Evolutionary conservation across 805 yeast genomes (phyloP).

Genomic region (Candida rishiriensis): DNA sequence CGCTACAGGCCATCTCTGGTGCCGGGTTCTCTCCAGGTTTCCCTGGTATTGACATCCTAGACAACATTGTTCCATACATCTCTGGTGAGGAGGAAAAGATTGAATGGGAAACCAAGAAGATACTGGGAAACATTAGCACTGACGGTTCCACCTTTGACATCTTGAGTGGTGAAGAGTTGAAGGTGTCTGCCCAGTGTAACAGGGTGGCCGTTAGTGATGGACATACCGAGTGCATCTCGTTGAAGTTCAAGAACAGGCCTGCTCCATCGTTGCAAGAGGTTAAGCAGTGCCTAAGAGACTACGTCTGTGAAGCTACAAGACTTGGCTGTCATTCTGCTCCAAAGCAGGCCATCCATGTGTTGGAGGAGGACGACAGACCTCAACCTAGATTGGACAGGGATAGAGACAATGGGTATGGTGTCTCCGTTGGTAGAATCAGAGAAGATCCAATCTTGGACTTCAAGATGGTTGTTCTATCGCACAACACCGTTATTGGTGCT

Average conservation of each 20-base stretch:
- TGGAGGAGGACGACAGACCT: slow-evolving; percentile 91
- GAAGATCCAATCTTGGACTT: slow-evolving; percentile 89
- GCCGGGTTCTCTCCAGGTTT: slow-evolving; percentile 99
- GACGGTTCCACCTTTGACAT: slow-evolving; percentile 52
- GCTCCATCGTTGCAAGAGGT: slow-evolving; percentile 83
- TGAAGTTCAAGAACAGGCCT: slow-evolving; percentile 75
- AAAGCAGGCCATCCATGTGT: slow-evolving; percentile 81
- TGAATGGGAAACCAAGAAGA: slow-evolving; percentile 97
- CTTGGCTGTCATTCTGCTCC: slow-evolving; percentile 92
- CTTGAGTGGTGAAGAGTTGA: slow-evolving; percentile 64
- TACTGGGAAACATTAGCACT: slow-evolving; percentile 61
- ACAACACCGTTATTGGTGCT: slow-evolving; percentile 96
- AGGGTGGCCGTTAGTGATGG: slow-evolving; percentile 97
- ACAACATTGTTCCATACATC: slow-evolving; percentile 91
- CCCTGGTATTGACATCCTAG: slow-evolving; percentile 89
- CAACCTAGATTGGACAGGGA: slow-evolving; percentile 97
- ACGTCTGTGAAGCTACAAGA: slow-evolving; percentile 75
- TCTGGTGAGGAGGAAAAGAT: slow-evolving; percentile 97
- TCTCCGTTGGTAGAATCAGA: slow-evolving; percentile 91
- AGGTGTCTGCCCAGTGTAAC: slow-evolving; percentile 93
- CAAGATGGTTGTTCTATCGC: slow-evolving; percentile 97
- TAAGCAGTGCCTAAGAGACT: slow-evolving; percentile 63
- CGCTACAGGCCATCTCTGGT: slow-evolving; percentile 96
- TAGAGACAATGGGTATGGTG: slow-evolving; percentile 91
- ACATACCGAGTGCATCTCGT: slow-evolving; percentile 91